Percentiles rank a stretch among this genome's conserved stretches.
These are phyloP conservation scores for Alternaria sp. DNA, from an alignment of 2,329 filamentous ascomycete genomes.

Conservation along the genomic window DNA sequence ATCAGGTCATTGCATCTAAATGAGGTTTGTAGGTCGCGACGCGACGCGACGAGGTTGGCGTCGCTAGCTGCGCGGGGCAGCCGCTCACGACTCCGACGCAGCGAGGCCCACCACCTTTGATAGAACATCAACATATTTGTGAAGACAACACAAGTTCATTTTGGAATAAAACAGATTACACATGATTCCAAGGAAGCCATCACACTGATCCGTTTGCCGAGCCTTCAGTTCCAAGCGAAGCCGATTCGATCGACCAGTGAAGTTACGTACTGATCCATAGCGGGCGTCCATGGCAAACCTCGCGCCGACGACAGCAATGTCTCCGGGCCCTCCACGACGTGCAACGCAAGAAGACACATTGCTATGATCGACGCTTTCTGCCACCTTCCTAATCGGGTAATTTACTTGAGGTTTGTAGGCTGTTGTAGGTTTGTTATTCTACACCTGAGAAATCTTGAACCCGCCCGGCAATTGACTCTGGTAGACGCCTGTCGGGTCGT, in stretches of 20 bases:
- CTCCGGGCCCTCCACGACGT: background rate
- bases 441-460: conserved; percentile 45
- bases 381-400: background rate
- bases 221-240: background rate
- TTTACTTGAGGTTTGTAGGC: background rate
- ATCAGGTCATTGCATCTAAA: conserved; percentile 5
- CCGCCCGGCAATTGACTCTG: conserved; percentile 50
- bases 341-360: background rate
- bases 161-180: no score
- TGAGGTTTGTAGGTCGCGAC: background rate
- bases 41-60: background rate
- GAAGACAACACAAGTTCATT: no score
- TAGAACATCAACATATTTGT: background rate
- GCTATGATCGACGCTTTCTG: background rate
- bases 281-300: background rate
- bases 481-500: conserved; percentile 50
- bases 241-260: background rate
- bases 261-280: no score
- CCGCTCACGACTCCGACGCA: background rate
- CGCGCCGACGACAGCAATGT: background rate
- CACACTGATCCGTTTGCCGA: background rate
- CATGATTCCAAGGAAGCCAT: no score
- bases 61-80: background rate
- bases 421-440: background rate
- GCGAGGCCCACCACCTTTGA: background rate